phyloP scores from a whole-genome alignment of 805 yeast genomes.

The Ogataea neopini region DNA sequence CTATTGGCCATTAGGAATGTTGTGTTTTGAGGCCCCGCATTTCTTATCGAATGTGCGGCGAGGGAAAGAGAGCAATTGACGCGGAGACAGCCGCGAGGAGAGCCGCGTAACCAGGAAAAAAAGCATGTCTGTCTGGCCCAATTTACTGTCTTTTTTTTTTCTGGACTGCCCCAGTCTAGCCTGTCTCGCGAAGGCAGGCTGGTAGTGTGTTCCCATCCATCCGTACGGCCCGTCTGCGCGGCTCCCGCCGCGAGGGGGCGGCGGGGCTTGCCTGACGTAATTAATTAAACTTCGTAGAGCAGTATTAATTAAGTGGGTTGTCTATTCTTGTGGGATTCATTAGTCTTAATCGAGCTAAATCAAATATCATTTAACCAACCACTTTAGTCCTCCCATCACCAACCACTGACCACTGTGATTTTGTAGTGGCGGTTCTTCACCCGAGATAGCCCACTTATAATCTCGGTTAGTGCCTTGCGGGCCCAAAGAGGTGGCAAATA shows the following conservation, averaged over 20 bases:
- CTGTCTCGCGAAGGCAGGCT: no score
- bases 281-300: conserved; percentile 8
- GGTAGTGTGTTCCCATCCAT: no score
- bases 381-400: no score
- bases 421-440: conserved; percentile 2
- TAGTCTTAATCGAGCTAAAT: background rate
- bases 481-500: background rate
- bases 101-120: background rate
- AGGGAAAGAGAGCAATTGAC: background rate
- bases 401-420: background rate
- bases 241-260: background rate
- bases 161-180: background rate
- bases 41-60: conserved; percentile 8
- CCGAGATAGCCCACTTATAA: conserved; percentile 1
- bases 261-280: conserved; percentile 10
- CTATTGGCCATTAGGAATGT: background rate
- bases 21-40: conserved; percentile 6
- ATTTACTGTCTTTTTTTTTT: background rate
- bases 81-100: background rate
- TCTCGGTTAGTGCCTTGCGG: background rate
- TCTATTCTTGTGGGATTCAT: conserved; percentile 5
- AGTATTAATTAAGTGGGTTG: conserved; percentile 7
- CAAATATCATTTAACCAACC: no score
- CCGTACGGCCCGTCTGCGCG: background rate
- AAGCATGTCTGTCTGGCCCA: no score